A percentile compares a stretch with the other conserved stretches of the same genome.
Evolutionary conservation across 163 green algal species (phyloP).

Genomic region (Chlamydomonas reinhardtii): DNA sequence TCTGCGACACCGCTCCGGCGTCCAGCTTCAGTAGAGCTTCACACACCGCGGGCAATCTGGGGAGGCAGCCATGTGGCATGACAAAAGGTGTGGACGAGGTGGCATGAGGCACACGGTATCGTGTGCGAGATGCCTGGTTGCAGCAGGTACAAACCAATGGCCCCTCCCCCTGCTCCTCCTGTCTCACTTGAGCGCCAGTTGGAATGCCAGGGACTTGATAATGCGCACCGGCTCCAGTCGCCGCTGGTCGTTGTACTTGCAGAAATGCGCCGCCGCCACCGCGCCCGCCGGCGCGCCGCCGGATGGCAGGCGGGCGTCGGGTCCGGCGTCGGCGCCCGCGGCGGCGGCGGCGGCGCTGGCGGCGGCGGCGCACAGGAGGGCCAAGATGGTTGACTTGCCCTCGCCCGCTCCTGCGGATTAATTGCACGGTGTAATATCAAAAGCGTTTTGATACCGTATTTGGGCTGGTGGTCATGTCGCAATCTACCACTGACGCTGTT

Average conservation of each 20-base stretch:
- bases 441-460: too few relatives aligned
- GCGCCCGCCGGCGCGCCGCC: background rate
- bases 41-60: slow-evolving; percentile 12
- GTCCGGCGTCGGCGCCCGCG: background rate
- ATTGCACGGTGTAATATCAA: too few relatives aligned
- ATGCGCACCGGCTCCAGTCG: slow-evolving; percentile 48
- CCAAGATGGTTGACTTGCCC: slow-evolving; percentile 43
- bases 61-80: too few relatives aligned
- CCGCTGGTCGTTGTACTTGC: slow-evolving; percentile 59
- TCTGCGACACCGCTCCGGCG: slow-evolving; percentile 10
- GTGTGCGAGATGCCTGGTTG: too few relatives aligned
- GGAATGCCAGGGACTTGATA: slow-evolving; percentile 52
- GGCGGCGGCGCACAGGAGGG: background rate
- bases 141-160: too few relatives aligned
- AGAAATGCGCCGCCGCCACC: background rate
- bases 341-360: background rate
- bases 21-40: background rate
- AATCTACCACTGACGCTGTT: too few relatives aligned
- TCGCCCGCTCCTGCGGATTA: slow-evolving; percentile 24
- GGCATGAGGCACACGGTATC: too few relatives aligned
- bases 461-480: too few relatives aligned
- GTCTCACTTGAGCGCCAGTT: slow-evolving; percentile 43
- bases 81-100: too few relatives aligned
- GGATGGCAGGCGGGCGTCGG: background rate
- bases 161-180: too few relatives aligned